phyloP scores from a whole-genome alignment of 495 filamentous ascomycete species.

The Podospora tetraspora region DNA sequence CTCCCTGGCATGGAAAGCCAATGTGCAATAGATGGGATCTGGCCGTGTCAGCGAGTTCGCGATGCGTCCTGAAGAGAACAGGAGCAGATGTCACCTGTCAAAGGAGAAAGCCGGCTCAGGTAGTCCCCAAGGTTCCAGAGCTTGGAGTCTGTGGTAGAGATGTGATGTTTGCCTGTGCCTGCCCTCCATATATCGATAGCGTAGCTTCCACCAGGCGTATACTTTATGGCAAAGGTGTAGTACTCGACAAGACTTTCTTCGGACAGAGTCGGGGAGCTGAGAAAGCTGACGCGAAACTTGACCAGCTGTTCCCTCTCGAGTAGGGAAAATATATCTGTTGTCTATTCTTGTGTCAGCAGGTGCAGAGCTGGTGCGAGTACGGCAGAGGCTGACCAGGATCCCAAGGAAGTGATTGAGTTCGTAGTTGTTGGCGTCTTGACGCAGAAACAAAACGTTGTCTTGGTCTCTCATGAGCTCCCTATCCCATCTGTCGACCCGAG shows the following conservation, averaged over 20 bases:
- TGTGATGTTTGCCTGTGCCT: constrained; percentile 9
- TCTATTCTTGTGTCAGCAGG: constrained; percentile 5
- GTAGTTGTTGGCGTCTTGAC: constrained; percentile 4
- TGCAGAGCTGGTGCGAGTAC: neutral
- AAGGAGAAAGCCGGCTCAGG: constrained; percentile 16
- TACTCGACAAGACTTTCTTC: constrained; percentile 17
- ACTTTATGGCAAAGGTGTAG: constrained; percentile 20
- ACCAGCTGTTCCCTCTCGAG: constrained; percentile 20
- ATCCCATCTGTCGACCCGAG: constrained; percentile 8
- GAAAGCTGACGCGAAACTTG: constrained; percentile 21
- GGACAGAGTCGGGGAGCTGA: constrained; percentile 4
- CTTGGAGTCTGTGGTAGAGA: constrained; percentile 7
- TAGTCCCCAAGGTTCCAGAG: constrained; percentile 26
- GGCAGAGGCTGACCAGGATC: constrained; percentile 16
- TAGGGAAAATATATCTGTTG: constrained; percentile 20
- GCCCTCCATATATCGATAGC: constrained; percentile 24
- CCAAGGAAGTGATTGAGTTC: constrained; percentile 15
- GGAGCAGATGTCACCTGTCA: constrained; percentile 12
- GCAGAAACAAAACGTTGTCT: constrained; percentile 16
- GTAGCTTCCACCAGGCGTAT: constrained; percentile 12
- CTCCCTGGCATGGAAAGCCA: constrained; percentile 19
- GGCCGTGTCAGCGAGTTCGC: neutral
- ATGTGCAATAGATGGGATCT: constrained; percentile 16
- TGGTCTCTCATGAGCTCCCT: constrained; percentile 14
- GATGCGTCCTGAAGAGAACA: too few species aligned